A percentile compares a stretch with the other conserved stretches of the same genome.
These are phyloP conservation scores for Alloteropsis semialata DNA, from an alignment of 176 grass and related monocot genomes.

Conservation along the genomic window DNA sequence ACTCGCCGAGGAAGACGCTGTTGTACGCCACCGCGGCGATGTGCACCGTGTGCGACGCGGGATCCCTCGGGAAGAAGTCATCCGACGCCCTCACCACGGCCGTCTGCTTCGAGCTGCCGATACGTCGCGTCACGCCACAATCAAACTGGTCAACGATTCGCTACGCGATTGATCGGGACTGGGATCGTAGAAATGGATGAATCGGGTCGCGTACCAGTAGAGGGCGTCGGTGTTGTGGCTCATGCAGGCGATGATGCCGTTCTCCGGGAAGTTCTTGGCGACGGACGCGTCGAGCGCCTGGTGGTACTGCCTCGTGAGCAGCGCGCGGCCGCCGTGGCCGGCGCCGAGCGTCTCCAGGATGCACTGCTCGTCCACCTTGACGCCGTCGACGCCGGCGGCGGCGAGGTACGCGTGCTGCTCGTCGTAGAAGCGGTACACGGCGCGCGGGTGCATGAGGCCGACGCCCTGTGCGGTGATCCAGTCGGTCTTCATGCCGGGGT, in stretches of 20 bases:
- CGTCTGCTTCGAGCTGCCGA: slow-evolving; percentile 77
- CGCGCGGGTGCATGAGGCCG: slow-evolving; percentile 72
- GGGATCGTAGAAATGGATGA: not conserved
- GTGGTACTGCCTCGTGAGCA: slow-evolving; percentile 71
- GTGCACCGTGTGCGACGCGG: slow-evolving; percentile 84
- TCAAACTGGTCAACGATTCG: not conserved
- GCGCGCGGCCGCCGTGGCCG: slow-evolving; percentile 66
- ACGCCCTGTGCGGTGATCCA: slow-evolving; percentile 65
- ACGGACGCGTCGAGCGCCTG: slow-evolving; percentile 81
- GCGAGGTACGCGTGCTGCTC: slow-evolving; percentile 85
- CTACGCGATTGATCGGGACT: no score
- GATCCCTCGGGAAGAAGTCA: slow-evolving; percentile 83
- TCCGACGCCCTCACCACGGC: slow-evolving; percentile 88
- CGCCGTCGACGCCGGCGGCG: slow-evolving; percentile 67
- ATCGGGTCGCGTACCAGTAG: slow-evolving; percentile 53
- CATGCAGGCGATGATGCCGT: slow-evolving; percentile 97
- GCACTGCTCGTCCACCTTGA: slow-evolving; percentile 94
- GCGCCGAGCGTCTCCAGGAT: slow-evolving; percentile 80
- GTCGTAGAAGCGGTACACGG: slow-evolving; percentile 88
- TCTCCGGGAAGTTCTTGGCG: slow-evolving; percentile 76
- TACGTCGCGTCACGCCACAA: not conserved
- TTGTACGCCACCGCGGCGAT: slow-evolving; percentile 91
- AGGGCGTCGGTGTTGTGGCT: slow-evolving; percentile 90
- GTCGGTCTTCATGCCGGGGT: slow-evolving; percentile 75
- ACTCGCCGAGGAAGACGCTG: slow-evolving; percentile 90